phyloP scores from a whole-genome alignment of 75 land plant species.

The Cunninghamia lanceolata region DNA sequence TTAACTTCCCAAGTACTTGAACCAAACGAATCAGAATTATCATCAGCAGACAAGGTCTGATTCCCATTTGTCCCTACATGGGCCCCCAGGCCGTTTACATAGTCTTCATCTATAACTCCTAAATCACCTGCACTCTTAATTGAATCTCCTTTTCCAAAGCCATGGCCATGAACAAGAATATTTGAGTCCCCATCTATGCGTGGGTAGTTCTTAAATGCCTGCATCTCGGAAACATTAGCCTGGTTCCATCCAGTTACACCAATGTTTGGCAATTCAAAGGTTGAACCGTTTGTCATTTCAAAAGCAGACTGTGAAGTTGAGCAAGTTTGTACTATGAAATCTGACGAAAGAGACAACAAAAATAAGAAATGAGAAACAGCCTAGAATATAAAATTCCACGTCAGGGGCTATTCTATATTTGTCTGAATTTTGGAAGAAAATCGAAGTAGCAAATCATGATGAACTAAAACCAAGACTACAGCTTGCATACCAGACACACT shows the following conservation, averaged over 20 bases:
- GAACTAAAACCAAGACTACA: neutral
- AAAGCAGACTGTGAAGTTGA: neutral
- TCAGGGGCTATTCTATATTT: neutral
- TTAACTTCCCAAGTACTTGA: slow-evolving; percentile 10
- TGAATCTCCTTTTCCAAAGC: neutral
- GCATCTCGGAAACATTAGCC: neutral
- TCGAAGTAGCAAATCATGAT: neutral
- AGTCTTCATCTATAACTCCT: neutral
- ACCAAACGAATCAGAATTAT: slow-evolving; percentile 10
- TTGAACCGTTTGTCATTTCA: neutral
- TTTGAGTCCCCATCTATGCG: neutral
- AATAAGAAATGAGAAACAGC: neutral
- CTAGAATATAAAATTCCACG: neutral
- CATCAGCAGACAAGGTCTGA: neutral
- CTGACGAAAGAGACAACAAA: neutral
- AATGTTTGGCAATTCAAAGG: neutral
- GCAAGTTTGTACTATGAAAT: neutral
- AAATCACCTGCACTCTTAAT: neutral
- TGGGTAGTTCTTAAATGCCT: neutral
- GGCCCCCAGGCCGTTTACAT: neutral
- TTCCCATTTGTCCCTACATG: neutral
- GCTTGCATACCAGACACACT: slow-evolving; percentile 3
- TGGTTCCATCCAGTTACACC: neutral
- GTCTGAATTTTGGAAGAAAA: neutral
- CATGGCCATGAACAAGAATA: neutral